Percentiles rank a stretch among this genome's conserved stretches.
These are phyloP conservation scores for Dispira simplex DNA, from an alignment of 192 early-diverging fungal genomes.

Conservation along the genomic window DNA sequence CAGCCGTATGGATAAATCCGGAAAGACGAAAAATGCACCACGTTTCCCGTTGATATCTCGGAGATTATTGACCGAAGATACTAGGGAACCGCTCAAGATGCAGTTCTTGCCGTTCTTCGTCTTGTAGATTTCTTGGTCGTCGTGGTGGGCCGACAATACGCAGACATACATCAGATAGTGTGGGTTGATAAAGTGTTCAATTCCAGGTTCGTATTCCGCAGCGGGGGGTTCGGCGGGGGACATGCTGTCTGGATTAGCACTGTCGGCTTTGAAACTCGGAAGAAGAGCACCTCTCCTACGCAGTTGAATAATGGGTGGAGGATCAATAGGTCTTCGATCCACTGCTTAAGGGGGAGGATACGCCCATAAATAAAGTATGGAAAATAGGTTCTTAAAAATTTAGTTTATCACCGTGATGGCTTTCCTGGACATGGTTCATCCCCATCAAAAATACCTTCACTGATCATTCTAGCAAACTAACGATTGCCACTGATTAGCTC, in stretches of 20 bases:
- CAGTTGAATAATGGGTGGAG: slow-evolving; percentile 3
- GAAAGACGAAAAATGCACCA: slow-evolving; percentile 92
- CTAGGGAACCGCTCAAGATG: slow-evolving; percentile 71
- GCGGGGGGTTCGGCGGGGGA: background rate
- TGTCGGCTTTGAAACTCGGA: background rate
- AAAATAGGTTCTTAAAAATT: too few relatives aligned
- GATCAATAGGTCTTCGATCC: background rate
- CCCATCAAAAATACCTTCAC: too few relatives aligned
- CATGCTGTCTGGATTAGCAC: slow-evolving; percentile 14
- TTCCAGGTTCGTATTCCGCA: background rate
- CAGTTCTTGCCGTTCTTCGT: slow-evolving; percentile 66
- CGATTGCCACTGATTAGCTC: too few relatives aligned
- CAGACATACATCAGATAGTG: slow-evolving; percentile 90
- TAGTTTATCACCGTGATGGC: too few relatives aligned
- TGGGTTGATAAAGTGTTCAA: slow-evolving; percentile 40
- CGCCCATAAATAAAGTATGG: too few relatives aligned
- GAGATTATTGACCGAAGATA: slow-evolving; percentile 77
- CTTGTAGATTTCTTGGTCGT: slow-evolving; percentile 56
- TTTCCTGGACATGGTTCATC: too few relatives aligned
- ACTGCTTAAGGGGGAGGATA: background rate
- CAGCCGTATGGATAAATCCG: slow-evolving; percentile 81
- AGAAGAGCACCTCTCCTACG: background rate
- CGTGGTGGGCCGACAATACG: slow-evolving; percentile 56
- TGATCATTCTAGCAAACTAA: too few relatives aligned
- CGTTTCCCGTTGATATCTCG: slow-evolving; percentile 67